phyloP scores from a whole-genome alignment of 805 yeast genomes.

The Pichia kluyveri region DNA sequence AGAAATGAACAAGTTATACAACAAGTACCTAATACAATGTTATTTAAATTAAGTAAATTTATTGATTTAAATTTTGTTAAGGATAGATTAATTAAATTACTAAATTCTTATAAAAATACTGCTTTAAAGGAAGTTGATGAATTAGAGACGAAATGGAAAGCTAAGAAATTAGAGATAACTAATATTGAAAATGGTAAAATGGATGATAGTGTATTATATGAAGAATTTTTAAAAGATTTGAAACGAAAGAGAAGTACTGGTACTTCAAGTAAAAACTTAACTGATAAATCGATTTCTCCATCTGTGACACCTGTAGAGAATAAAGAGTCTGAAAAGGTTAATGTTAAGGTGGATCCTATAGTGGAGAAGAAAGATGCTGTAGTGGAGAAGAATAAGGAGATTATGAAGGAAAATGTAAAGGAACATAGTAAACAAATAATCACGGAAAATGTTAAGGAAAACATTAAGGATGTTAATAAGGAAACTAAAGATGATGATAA shows the following conservation, averaged over 20 bases:
- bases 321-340: too few species aligned
- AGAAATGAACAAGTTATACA: constrained; percentile 23
- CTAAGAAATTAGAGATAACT: constrained; percentile 29
- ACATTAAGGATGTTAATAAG: too few species aligned
- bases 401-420: too few species aligned
- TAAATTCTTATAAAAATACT: constrained; percentile 24
- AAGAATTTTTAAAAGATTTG: constrained; percentile 18
- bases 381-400: too few species aligned
- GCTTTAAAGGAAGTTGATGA: constrained; percentile 28
- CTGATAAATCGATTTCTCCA: neutral
- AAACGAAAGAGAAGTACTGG: constrained; percentile 9
- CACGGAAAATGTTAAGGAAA: too few species aligned
- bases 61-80: constrained; percentile 25
- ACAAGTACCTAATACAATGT: constrained; percentile 26
- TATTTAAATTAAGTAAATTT: constrained; percentile 24
- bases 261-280: neutral
- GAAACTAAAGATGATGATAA: constrained; percentile 4
- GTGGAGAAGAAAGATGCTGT: too few species aligned
- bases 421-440: too few species aligned
- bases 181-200: constrained; percentile 33
- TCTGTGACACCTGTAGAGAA: neutral
- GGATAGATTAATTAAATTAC: constrained; percentile 26
- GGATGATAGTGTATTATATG: constrained; percentile 26
- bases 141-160: constrained; percentile 30
- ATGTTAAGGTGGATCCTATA: too few species aligned